phyloP scores from a whole-genome alignment of 306 rosid species.

The Inga oerstediana region DNA sequence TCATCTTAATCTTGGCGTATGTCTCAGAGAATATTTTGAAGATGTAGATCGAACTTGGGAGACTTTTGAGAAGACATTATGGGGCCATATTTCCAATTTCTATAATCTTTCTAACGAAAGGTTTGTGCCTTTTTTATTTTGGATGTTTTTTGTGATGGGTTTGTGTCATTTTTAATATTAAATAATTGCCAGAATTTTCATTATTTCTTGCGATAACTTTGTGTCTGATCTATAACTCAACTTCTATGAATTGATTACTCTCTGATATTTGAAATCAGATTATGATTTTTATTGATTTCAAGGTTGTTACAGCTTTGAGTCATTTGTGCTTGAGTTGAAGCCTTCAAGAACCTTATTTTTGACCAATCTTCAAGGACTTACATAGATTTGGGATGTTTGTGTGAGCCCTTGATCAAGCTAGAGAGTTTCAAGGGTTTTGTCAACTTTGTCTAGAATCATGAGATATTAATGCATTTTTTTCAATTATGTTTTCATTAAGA shows the following conservation, averaged over 20 bases:
- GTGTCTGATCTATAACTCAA: conserved; percentile 6
- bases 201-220: conserved; percentile 9
- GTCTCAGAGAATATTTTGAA: conserved; percentile 85
- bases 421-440: neutral
- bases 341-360: neutral
- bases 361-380: neutral
- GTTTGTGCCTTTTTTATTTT: conserved; percentile 44
- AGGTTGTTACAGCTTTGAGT: conserved; percentile 13
- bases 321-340: conserved; percentile 11
- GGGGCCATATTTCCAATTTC: conserved; percentile 87
- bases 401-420: neutral
- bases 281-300: conserved; percentile 15
- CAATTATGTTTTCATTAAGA: neutral
- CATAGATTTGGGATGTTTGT: conserved; percentile 11
- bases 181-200: neutral
- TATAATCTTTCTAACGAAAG: conserved; percentile 95
- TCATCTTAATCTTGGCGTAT: conserved; percentile 31
- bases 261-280: conserved; percentile 24
- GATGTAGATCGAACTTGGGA: conserved; percentile 96
- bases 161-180: conserved; percentile 15
- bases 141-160: neutral
- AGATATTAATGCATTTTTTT: neutral
- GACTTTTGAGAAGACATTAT: conserved; percentile 89
- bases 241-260: conserved; percentile 11
- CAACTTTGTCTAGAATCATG: conserved; percentile 12